Percentiles rank a stretch among this genome's conserved stretches.
Evolutionary conservation across 345 rosid genomes (phyloP).

Genomic region (Rubroshorea leprosula): DNA sequence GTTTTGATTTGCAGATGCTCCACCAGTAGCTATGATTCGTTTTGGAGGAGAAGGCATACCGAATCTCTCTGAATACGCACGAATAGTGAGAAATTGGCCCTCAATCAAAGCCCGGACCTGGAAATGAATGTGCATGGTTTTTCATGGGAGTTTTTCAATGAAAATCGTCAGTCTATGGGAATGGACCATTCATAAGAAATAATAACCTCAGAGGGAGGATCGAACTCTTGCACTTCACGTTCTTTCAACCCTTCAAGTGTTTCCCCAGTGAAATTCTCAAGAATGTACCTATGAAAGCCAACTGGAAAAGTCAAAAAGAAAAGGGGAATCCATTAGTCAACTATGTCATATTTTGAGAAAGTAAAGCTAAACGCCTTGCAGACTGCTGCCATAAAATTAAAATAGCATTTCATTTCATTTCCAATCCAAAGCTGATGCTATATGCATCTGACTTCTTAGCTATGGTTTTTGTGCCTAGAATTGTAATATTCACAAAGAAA

Average conservation of each 20-base stretch:
- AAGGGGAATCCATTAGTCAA: conserved; percentile 5
- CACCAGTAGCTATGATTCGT: conserved; percentile 85
- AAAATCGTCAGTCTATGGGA: not conserved
- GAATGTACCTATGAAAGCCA: conserved; percentile 70
- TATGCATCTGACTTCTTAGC: too few relatives aligned
- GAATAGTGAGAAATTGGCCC: conserved; percentile 86
- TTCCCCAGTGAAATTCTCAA: conserved; percentile 48
- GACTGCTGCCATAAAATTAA: too few relatives aligned
- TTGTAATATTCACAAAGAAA: too few relatives aligned
- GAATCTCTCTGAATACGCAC: conserved; percentile 81
- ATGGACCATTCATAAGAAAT: conserved; percentile 4
- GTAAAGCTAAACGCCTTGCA: not conserved
- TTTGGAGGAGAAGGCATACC: conserved; percentile 88
- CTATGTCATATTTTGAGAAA: not conserved
- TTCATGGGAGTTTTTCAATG: not conserved
- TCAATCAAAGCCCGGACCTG: conserved; percentile 84
- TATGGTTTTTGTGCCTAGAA: too few relatives aligned
- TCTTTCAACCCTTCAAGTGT: conserved; percentile 42
- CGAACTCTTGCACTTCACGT: conserved; percentile 62
- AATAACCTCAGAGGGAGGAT: conserved; percentile 83
- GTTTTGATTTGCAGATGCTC: conserved; percentile 75
- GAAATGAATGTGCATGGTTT: conserved; percentile 12
- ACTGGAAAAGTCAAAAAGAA: conserved; percentile 30
- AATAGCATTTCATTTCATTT: too few relatives aligned
- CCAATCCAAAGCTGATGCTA: too few relatives aligned